A percentile compares a stretch with the other conserved stretches of the same genome.
phyloP scores from a whole-genome alignment of 441 rosid genomes.

The Cnidoscolus chayamansa region DNA sequence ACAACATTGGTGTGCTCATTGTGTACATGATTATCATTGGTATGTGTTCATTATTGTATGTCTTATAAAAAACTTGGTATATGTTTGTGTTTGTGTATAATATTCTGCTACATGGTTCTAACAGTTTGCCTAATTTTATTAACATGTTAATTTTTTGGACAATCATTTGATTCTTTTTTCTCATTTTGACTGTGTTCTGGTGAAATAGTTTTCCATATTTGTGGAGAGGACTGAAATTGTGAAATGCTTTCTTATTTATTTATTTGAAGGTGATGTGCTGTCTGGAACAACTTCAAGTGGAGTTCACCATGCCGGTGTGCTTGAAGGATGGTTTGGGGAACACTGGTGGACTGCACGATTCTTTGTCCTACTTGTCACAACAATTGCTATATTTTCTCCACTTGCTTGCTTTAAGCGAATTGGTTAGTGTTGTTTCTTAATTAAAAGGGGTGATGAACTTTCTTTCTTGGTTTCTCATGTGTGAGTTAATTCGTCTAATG shows the following conservation, averaged over 20 bases:
- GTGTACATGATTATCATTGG: conserved; percentile 99
- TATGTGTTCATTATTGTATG: conserved; percentile 28
- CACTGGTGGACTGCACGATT: conserved; percentile 92
- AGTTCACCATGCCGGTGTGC: conserved; percentile 78
- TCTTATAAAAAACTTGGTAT: background rate
- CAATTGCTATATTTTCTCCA: conserved; percentile 75
- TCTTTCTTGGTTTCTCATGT: background rate
- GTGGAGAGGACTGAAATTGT: conserved; percentile 1
- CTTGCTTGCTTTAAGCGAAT: conserved; percentile 88
- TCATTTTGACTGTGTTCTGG: background rate
- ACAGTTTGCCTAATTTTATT: background rate
- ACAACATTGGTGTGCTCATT: conserved; percentile 88
- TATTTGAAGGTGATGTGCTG: conserved; percentile 80
- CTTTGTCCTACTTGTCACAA: conserved; percentile 62
- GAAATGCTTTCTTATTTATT: conserved; percentile 16
- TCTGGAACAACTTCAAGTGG: conserved; percentile 83
- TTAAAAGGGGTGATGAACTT: background rate
- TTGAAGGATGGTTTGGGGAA: conserved; percentile 98
- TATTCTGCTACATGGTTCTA: conserved; percentile 11
- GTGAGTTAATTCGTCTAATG: background rate
- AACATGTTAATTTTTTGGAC: background rate
- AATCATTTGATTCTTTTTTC: background rate
- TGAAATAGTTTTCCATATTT: background rate
- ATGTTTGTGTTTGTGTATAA: background rate
- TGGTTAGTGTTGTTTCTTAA: conserved; percentile 43